Evolutionary conservation across 352 stramenopile genomes (phyloP).

Genomic region (Globisporangium solare): DNA sequence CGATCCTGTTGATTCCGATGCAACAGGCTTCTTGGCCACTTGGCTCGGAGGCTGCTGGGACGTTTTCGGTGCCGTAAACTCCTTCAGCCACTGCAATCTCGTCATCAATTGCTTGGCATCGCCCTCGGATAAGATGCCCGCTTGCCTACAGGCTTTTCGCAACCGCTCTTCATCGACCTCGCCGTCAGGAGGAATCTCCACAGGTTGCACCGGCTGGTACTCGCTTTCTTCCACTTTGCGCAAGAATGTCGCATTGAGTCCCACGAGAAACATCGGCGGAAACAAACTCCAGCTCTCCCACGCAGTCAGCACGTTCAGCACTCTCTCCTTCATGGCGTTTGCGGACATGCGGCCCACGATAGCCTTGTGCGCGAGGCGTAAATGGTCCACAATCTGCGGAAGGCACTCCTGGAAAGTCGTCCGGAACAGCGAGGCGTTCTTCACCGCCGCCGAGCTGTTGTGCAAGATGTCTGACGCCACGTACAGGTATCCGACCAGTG

Average conservation of each 20-base stretch:
- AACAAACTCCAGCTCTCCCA: conserved; percentile 84
- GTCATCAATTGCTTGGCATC: conserved; percentile 32
- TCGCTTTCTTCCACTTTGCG: conserved; percentile 62
- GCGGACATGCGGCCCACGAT: conserved; percentile 74
- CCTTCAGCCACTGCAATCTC: conserved; percentile 60
- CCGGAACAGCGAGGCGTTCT: conserved; percentile 87
- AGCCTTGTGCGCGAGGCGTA: conserved; percentile 44
- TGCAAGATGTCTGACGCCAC: conserved; percentile 87
- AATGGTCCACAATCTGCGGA: conserved; percentile 61
- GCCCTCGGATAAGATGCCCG: conserved; percentile 54
- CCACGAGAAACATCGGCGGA: conserved; percentile 65
- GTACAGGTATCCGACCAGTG: conserved; percentile 67
- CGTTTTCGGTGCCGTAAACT: conserved; percentile 52
- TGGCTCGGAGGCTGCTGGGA: background rate
- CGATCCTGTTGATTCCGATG: conserved; percentile 3
- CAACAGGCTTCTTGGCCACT: background rate
- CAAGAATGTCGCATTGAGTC: conserved; percentile 76
- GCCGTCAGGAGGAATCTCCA: conserved; percentile 7
- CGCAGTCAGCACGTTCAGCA: conserved; percentile 64
- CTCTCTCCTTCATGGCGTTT: conserved; percentile 78
- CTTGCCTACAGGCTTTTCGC: conserved; percentile 61
- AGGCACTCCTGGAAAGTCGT: conserved; percentile 82
- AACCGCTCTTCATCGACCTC: conserved; percentile 46
- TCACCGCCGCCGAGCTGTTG: conserved; percentile 84
- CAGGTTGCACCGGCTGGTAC: conserved; percentile 14